A percentile compares a stretch with the other conserved stretches of the same genome.
Conservation (phyloP, 1,284 basidiomycete species). For the Xerocomus minutiporus region DNA sequence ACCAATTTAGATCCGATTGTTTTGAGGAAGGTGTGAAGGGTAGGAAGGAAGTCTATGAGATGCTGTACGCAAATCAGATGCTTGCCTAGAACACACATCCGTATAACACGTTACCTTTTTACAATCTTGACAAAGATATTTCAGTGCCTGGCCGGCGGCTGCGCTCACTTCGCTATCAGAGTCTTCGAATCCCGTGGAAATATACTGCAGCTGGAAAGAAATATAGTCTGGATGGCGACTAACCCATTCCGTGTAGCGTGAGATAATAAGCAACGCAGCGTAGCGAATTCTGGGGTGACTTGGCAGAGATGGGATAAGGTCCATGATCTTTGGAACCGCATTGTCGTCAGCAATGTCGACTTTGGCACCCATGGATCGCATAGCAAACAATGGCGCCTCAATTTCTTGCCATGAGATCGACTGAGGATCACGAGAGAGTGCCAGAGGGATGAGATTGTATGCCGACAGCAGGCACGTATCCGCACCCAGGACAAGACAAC, state of each 20-base stretch:
- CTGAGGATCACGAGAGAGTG: conserved; percentile 54
- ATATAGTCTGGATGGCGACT: conserved; percentile 88
- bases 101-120: conserved; percentile 51
- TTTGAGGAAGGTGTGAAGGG: conserved; percentile 85
- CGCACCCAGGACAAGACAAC: conserved; percentile 90
- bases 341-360: conserved; percentile 81
- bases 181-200: conserved; percentile 88
- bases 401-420: conserved; percentile 89
- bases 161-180: conserved; percentile 79
- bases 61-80: conserved; percentile 48
- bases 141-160: conserved; percentile 94
- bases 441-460: conserved; percentile 75
- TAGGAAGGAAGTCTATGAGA: conserved; percentile 87
- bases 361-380: conserved; percentile 98
- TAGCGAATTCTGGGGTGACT: conserved; percentile 91
- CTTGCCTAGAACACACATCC: background rate
- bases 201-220: conserved; percentile 81
- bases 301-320: conserved; percentile 88
- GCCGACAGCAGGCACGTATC: conserved; percentile 80
- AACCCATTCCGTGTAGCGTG: conserved; percentile 97
- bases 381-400: conserved; percentile 95
- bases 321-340: conserved; percentile 92
- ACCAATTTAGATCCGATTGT: conserved; percentile 73
- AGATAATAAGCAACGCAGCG: conserved; percentile 91
- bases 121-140: conserved; percentile 97